Evolutionary conservation across 345 rosid genomes (phyloP), one percentile per base, ranked within the genome.

Genomic region (Toxicodendron radicans): DNA sequence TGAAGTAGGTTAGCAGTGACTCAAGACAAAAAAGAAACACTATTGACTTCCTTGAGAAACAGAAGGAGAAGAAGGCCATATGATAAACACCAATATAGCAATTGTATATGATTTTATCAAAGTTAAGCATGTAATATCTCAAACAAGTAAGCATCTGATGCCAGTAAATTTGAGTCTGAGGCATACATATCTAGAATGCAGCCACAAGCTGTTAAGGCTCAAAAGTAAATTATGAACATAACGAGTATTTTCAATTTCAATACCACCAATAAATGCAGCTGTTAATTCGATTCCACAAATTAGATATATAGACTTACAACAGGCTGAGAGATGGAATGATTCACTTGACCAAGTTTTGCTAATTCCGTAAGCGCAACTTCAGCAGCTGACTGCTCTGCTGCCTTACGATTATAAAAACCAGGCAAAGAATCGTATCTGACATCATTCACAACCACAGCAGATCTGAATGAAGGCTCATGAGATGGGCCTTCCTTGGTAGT

Each of bases 371-470:
- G 91, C 72, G 98, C 97, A 70, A 91, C 93, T 85, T 91, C 98
- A 0, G 98, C 98, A 78, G 98, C 98, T 10, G 99, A 93, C 49
- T 95, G 98, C 81, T 95, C 98, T 0, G 99, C 97, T 71, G 98
- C 97, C 85, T 93, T 93, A 64, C 98, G 92, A 78, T 93, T 95
- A 74, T 79, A 89, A 82, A 95, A 93, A 24, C 97, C 93, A 33
- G 90, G 93, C 81, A 95, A 80, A 0, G 97, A 93, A 54, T 89
- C 83, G 77, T 95, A 93, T 73, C 84, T 85, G 59, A 82, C 84
- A 75, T 89, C 88, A 51, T 89, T 84, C 33, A 93, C 77, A 53
- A 79, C 82, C 32, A 95, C 98, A 0, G 91, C 76, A 27, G 99
- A 95, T 41, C 83, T 86, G 74, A 95, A 93, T 6, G 61, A 82